Evolutionary conservation across 495 filamentous ascomycete species (phyloP).

Genomic region (Pseudotulostoma volvatum): DNA sequence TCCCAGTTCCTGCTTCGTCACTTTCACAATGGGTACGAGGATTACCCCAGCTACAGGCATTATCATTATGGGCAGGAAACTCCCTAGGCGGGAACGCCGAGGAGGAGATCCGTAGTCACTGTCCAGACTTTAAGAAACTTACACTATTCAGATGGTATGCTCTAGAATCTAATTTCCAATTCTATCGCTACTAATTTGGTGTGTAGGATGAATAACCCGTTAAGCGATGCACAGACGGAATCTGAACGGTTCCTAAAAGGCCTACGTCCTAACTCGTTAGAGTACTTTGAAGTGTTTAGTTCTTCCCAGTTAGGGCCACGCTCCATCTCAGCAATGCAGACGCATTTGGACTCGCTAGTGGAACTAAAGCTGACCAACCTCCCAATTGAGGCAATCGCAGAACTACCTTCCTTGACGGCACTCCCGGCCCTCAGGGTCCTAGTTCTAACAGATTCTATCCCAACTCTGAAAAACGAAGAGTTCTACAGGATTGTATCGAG

Average conservation of each 20-base stretch:
- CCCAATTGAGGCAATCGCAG: conserved; percentile 23
- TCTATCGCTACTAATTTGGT: no score
- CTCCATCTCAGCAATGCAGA: conserved; percentile 40
- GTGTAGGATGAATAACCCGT: no score
- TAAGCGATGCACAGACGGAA: conserved; percentile 33
- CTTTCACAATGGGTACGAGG: conserved; percentile 30
- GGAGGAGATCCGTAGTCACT: conserved; percentile 37
- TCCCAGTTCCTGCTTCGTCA: conserved; percentile 19
- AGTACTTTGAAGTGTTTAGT: conserved; percentile 41
- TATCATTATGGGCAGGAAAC: conserved; percentile 41
- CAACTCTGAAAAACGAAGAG: conserved; percentile 12
- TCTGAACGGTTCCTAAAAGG: conserved; percentile 41
- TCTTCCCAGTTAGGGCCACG: conserved; percentile 32
- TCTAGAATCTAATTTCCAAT: not conserved
- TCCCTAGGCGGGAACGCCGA: conserved; percentile 36
- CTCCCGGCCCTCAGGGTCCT: conserved; percentile 39
- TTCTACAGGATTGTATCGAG: conserved; percentile 37
- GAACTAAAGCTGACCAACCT: conserved; percentile 38
- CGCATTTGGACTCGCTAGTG: conserved; percentile 39
- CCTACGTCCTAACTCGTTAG: conserved; percentile 40
- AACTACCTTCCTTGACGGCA: conserved; percentile 20
- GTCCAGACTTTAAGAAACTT: conserved; percentile 43
- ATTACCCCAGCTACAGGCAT: conserved; percentile 25
- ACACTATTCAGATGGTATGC: conserved; percentile 37
- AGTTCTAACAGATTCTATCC: conserved; percentile 27